Percentiles rank a stretch among this genome's conserved stretches.
Conservation (phyloP, 1,139 yeast genomes). For the Saccharomyces pastorianus region DNA sequence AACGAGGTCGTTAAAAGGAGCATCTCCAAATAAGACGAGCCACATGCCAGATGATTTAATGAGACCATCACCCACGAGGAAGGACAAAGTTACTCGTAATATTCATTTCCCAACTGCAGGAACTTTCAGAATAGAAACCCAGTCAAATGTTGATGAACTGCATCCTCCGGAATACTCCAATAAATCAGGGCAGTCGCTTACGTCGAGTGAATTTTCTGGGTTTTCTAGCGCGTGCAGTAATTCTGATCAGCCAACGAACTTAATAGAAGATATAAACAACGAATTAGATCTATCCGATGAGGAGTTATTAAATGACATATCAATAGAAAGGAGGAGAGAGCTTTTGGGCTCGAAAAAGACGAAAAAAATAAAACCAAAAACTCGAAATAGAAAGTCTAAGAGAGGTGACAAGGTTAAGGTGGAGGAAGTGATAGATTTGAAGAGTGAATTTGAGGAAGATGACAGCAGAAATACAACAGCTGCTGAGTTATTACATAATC, state of each 20-base stretch:
- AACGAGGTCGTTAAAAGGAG: not conserved
- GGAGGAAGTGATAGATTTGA: slow-evolving; percentile 3
- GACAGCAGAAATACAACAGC: slow-evolving; percentile 21
- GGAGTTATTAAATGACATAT: not conserved
- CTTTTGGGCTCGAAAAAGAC: not conserved
- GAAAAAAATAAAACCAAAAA: not conserved
- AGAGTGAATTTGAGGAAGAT: slow-evolving; percentile 4
- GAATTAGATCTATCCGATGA: not conserved
- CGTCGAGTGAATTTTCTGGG: not conserved
- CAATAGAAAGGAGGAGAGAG: not conserved
- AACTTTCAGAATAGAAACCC: not conserved
- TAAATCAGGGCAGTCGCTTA: not conserved
- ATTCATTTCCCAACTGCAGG: not conserved
- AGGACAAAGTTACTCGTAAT: not conserved
- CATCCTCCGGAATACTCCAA: not conserved
- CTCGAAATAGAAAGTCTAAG: not conserved
- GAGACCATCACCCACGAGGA: not conserved
- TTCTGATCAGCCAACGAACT: not conserved
- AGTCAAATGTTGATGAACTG: not conserved
- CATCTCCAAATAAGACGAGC: not conserved
- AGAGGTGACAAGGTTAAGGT: not conserved
- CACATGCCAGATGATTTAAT: not conserved
- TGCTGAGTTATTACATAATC: slow-evolving; percentile 29
- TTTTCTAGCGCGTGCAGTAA: not conserved
- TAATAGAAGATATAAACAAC: not conserved